Percentiles rank a stretch among this genome's conserved stretches.
phyloP scores from a whole-genome alignment of 371 early-diverging fungal genomes.

The Circinella minor region DNA sequence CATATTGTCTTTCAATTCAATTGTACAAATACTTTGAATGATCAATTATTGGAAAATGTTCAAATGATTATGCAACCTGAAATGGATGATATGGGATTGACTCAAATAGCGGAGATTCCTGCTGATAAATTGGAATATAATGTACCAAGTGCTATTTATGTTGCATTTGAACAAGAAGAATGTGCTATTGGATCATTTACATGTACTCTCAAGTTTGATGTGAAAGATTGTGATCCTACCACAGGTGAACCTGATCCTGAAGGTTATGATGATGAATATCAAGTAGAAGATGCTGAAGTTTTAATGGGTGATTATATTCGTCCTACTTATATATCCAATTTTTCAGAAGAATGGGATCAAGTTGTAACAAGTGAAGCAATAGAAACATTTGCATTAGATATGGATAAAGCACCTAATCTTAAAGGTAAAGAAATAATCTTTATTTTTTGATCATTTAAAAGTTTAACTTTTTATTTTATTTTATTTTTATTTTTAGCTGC shows the following conservation, averaged over 20 bases:
- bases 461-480: not conserved
- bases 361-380: conserved; percentile 75
- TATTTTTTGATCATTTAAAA: too few relatives aligned
- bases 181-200: conserved; percentile 77
- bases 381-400: conserved; percentile 84
- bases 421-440: conserved; percentile 42
- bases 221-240: conserved; percentile 94
- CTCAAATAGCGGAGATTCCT: conserved; percentile 65
- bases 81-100: conserved; percentile 65
- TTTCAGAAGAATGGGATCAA: conserved; percentile 77
- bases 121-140: conserved; percentile 76
- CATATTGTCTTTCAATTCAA: conserved; percentile 97
- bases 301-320: conserved; percentile 87
- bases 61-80: conserved; percentile 82
- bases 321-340: conserved; percentile 79
- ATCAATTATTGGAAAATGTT: conserved; percentile 90
- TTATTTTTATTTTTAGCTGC: conserved; percentile 51
- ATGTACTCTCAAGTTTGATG: conserved; percentile 86
- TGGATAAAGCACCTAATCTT: conserved; percentile 70
- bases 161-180: conserved; percentile 72
- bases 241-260: conserved; percentile 89
- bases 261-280: conserved; percentile 96
- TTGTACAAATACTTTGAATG: conserved; percentile 92
- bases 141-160: conserved; percentile 81
- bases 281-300: conserved; percentile 88